These are phyloP conservation scores for Tirmania nivea DNA, from an alignment of 495 filamentous ascomycete species.

Conservation along the genomic window DNA sequence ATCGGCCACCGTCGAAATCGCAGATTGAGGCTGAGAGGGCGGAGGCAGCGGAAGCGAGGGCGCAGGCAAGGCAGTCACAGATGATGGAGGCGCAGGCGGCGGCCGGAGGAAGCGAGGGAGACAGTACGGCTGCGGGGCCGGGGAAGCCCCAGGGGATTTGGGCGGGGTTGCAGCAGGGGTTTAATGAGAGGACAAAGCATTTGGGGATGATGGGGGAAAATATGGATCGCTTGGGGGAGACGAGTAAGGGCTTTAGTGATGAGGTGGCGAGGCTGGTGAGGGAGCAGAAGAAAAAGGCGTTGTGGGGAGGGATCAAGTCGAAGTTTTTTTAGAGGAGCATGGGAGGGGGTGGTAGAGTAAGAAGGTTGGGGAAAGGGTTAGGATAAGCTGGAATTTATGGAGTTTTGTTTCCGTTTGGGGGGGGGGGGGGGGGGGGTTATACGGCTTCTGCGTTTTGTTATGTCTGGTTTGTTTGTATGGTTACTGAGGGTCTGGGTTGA, in stretches of 20 bases:
- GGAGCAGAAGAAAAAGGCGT: slow-evolving; percentile 61
- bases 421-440: too few species aligned
- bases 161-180: slow-evolving; percentile 52
- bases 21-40: slow-evolving; percentile 31
- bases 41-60: slow-evolving; percentile 36
- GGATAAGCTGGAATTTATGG: too few species aligned
- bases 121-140: slow-evolving; percentile 5
- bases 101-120: slow-evolving; percentile 25
- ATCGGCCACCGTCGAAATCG: slow-evolving; percentile 60
- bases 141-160: slow-evolving; percentile 35
- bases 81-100: slow-evolving; percentile 21
- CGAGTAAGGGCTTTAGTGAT: slow-evolving; percentile 57
- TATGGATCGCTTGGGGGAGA: slow-evolving; percentile 59
- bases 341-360: neutral
- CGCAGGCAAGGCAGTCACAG: slow-evolving; percentile 30
- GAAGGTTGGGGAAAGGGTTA: too few species aligned
- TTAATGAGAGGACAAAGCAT: slow-evolving; percentile 78
- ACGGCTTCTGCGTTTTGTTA: too few species aligned
- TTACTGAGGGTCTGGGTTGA: too few species aligned
- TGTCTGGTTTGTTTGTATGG: too few species aligned
- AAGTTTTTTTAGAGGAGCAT: neutral
- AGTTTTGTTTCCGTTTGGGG: too few species aligned
- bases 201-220: slow-evolving; percentile 61
- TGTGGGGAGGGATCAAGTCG: slow-evolving; percentile 34
- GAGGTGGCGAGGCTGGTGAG: slow-evolving; percentile 71